phyloP scores from a whole-genome alignment of 768 basidiomycete genomes.

The Tulasnella sp. region DNA sequence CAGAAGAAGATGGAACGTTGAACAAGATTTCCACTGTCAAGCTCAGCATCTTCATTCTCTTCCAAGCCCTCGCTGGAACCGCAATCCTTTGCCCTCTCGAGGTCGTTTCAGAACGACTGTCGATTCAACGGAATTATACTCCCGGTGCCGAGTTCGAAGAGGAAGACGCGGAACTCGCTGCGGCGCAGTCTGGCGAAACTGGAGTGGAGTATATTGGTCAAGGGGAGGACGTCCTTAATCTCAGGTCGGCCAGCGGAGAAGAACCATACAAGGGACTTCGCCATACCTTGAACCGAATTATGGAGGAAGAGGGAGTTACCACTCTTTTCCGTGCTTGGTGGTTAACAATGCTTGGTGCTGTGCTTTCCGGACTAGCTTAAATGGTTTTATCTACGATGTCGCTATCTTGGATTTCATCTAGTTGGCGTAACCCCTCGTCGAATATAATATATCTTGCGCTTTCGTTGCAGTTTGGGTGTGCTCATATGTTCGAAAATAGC shows the following conservation, averaged over 20 bases:
- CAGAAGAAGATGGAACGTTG: conserved; percentile 37
- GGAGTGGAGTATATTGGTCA: conserved; percentile 57
- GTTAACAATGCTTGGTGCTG: conserved; percentile 42
- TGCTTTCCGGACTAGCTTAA: conserved; percentile 19
- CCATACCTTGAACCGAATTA: conserved; percentile 71
- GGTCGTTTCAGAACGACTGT: conserved; percentile 70
- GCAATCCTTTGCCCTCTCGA: conserved; percentile 67
- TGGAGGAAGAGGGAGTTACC: conserved; percentile 71
- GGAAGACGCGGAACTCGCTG: conserved; percentile 41
- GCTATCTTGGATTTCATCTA: conserved; percentile 1
- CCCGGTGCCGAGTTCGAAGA: conserved; percentile 67
- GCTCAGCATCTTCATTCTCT: conserved; percentile 26
- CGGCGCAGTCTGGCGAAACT: conserved; percentile 44
- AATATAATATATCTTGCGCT: background rate
- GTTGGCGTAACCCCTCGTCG: background rate
- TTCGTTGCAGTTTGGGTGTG: background rate
- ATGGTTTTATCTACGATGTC: background rate
- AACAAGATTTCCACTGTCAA: conserved; percentile 52
- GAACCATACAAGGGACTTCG: conserved; percentile 73
- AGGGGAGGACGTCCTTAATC: conserved; percentile 80
- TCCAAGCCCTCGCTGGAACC: conserved; percentile 53
- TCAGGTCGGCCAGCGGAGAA: conserved; percentile 58
- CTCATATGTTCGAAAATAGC: background rate
- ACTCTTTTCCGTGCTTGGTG: conserved; percentile 83
- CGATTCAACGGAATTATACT: conserved; percentile 75